Percentiles rank a stretch among this genome's conserved stretches.
Conservation (phyloP, 73 alveolate species). For the Tetrahymena elliotti region DNA sequence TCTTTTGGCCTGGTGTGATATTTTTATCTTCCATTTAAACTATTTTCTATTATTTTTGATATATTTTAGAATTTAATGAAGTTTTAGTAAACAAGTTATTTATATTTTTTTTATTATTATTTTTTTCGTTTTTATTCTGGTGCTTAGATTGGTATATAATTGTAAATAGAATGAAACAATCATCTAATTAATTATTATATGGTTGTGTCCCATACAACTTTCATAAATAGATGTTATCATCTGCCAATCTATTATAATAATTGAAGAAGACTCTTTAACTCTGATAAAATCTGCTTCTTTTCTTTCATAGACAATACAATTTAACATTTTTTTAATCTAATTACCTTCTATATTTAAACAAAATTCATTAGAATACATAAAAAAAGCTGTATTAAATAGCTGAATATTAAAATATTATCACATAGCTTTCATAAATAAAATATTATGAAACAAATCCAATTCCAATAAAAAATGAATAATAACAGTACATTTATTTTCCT, state of each 20-base stretch:
- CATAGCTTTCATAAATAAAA: too few species aligned
- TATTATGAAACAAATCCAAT: too few species aligned
- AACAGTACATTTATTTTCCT: too few species aligned
- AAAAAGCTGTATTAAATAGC: neutral
- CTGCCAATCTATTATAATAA: neutral
- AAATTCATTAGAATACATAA: too few species aligned
- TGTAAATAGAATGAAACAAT: neutral
- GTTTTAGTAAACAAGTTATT: neutral
- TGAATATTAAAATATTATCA: too few species aligned
- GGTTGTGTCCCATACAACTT: neutral
- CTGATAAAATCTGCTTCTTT: neutral
- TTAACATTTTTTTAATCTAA: neutral
- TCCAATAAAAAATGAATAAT: too few species aligned
- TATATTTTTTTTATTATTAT: neutral
- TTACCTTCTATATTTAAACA: neutral
- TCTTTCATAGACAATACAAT: neutral
- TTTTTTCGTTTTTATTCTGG: neutral
- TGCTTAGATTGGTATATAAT: neutral
- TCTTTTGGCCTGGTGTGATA: neutral
- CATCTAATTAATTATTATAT: neutral
- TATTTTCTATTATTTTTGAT: neutral
- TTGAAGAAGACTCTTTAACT: neutral
- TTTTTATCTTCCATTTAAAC: neutral
- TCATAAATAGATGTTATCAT: neutral
- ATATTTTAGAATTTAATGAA: neutral